phyloP scores from a whole-genome alignment of 2,329 filamentous ascomycete species.

The Decorospora gaudefroyi region DNA sequence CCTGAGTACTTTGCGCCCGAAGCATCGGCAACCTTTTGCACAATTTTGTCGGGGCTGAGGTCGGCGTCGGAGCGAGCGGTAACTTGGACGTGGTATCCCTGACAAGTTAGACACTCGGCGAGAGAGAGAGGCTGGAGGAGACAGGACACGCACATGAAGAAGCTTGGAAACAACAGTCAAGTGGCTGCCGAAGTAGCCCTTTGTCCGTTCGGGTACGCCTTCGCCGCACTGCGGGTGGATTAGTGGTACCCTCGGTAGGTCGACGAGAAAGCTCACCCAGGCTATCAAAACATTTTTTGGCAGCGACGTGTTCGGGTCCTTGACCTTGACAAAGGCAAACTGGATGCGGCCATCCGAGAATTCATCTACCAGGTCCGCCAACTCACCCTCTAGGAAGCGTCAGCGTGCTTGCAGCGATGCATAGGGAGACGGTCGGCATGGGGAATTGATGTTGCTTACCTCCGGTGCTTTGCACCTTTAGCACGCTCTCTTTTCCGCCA shows the following conservation, averaged over 20 bases:
- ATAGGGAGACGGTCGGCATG: conserved; percentile 9
- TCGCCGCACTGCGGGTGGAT: conserved; percentile 71
- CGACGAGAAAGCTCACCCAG: conserved; percentile 61
- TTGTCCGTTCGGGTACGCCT: conserved; percentile 96
- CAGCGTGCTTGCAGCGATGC: conserved; percentile 19
- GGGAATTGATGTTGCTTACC: conserved; percentile 57
- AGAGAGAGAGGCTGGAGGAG: conserved; percentile 3
- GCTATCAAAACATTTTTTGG: conserved; percentile 93
- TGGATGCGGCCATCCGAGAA: conserved; percentile 97
- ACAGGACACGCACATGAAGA: conserved; percentile 67
- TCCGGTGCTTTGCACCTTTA: conserved; percentile 92
- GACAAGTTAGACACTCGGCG: conserved; percentile 30
- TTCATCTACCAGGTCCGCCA: conserved; percentile 87
- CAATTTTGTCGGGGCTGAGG: conserved; percentile 81
- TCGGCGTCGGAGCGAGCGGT: conserved; percentile 91
- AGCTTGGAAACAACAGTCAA: conserved; percentile 86
- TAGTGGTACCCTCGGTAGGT: conserved; percentile 12
- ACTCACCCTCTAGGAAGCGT: conserved; percentile 73
- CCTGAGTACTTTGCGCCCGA: conserved; percentile 94
- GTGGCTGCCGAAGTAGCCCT: conserved; percentile 98
- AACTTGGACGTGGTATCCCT: conserved; percentile 96
- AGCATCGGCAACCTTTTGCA: conserved; percentile 92
- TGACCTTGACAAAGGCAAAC: conserved; percentile 95
- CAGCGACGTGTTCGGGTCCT: conserved; percentile 85
- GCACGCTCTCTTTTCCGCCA: conserved; percentile 84